Base-by-base conservation (phyloP, 2,329 filamentous ascomycete species). In the Myriosclerotinia curreyana region DNA sequence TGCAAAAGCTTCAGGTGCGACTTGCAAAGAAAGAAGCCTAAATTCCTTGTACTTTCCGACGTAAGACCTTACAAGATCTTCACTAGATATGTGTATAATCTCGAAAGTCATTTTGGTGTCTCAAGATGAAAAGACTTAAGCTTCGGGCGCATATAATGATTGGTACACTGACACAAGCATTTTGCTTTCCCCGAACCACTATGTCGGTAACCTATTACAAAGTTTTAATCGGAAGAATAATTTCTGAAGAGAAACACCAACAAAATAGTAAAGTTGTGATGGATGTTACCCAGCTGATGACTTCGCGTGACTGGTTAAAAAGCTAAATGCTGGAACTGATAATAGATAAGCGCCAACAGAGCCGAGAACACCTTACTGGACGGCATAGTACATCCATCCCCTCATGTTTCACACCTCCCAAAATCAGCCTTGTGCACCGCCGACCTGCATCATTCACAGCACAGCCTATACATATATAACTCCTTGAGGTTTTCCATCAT, bases 1-100 rank as follows among this genome's bases (percentile, higher is more conserved):
- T 5, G 74, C 74, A 65, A 79, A 79, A 25, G 75, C 73, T 73
- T 71, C 66, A 5, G 72, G 72, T n/a, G 67, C 66, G 2, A 66
- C 65, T 54, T 70, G 66, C 20, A 72, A 65, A 1, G 69, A 64
- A 14, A 70, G 53, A 15, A 73, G 69, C 60, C 71, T 70, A 56
- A 72, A 71, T 2, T 64, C 66, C 34, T 73, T 73, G 65, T 69
- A 69, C 20, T 60, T 66, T 53, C 69, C 67, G 51, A 71, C 51
- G 59, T 66, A 67, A 40, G 48, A 51, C 44, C 62, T 64, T 36
- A 70, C 59, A 63, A 65, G 66, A 31, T 69, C 68, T 25, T 69
- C 69, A 64, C 65, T 67, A 6, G 69, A 64, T 48, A 73, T 48
- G 42, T 70, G 70, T n/a, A 71, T 28, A 34, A 71, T 71, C 52